Base-by-base conservation (phyloP, 192 early-diverging fungal genomes). In the Backusella luteola region DNA sequence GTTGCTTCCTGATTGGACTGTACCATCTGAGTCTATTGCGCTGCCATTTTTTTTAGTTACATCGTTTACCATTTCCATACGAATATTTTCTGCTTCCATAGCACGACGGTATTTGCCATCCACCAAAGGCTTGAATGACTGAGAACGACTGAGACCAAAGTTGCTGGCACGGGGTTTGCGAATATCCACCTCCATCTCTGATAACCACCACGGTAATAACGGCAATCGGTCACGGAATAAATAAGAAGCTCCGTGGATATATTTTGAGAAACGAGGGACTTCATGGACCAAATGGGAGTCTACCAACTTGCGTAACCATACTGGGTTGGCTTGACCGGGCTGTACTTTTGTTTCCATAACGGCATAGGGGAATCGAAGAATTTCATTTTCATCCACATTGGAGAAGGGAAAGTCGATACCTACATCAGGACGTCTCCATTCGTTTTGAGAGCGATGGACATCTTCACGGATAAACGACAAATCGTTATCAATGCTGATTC, bases 381-480 rank as follows among this genome's bases (percentile, higher is more conserved):
- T 41, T 38, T 83, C 81, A 6, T 23, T 41, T 11, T 79, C 77
- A 44, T 73, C 44, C 29, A 83, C 36, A 36, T 78, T 21, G 2
- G 11, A 12, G 38, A 79, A 83, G 1, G 94, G 92, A 71, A 73
- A 73, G 67, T 79, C 81, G 23, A 79, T 78, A 38, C 81, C 81
- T 49, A 73, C 81, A 69, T 83, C 81, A 32, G 75, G 77, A 49
- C 81, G 68, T 39, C 81, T 74, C 81, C 81, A 83, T 69, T 79
- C 73, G 73, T 87, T 80, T 9, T 90, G 93, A 21, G 90, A 88
- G 17, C 98, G 91, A 29, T 84, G 78, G 41, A 80, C 78, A 84
- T 99, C 97, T 81, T 99, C 97, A 29, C 97, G 93, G 76, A 97
- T 93, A 89, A 98, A 94, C 46, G 93, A 91, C 70, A 99, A 84